A percentile compares a stretch with the other conserved stretches of the same genome.
Conservation (phyloP, 2,329 filamentous ascomycete species). For the Epichloe hybrida region DNA sequence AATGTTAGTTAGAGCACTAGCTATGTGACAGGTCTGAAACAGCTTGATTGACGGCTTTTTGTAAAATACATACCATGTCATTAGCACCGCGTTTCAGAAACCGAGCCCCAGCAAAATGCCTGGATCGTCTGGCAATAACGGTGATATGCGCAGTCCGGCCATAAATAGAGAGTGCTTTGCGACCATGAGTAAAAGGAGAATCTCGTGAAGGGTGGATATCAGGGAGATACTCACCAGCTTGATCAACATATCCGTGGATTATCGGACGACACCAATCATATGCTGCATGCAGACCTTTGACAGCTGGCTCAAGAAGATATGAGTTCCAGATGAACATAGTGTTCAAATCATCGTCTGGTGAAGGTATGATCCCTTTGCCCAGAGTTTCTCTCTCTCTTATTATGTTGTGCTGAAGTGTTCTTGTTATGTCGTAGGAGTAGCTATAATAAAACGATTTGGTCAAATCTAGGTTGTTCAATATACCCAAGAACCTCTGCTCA, state of each 20-base stretch:
- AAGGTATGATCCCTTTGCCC: constrained; percentile 46
- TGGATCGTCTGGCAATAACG: constrained; percentile 80
- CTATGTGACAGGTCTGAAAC: not conserved
- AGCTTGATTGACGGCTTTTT: not conserved
- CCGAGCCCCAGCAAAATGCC: constrained; percentile 85
- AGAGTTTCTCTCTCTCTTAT: constrained; percentile 62
- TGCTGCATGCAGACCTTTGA: constrained; percentile 56
- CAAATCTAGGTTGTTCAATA: constrained; percentile 82
- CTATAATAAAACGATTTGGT: constrained; percentile 94
- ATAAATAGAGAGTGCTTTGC: constrained; percentile 59
- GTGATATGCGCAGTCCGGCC: constrained; percentile 84
- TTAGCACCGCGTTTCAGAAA: constrained; percentile 93
- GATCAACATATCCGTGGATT: constrained; percentile 92
- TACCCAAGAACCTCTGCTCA: constrained; percentile 77
- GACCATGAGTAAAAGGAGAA: not conserved
- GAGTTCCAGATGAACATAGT: constrained; percentile 98
- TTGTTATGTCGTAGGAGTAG: constrained; percentile 93
- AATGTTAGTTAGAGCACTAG: not conserved
- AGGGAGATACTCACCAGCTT: constrained; percentile 39
- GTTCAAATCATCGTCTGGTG: constrained; percentile 56
- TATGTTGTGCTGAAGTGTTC: constrained; percentile 85
- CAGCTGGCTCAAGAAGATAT: constrained; percentile 68
- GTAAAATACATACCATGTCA: constrained; percentile 42
- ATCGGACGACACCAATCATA: constrained; percentile 96
- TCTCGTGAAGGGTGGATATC: not conserved